phyloP scores from a whole-genome alignment of 2,329 filamentous ascomycete genomes.

The Pestalotiopsis sp. region DNA sequence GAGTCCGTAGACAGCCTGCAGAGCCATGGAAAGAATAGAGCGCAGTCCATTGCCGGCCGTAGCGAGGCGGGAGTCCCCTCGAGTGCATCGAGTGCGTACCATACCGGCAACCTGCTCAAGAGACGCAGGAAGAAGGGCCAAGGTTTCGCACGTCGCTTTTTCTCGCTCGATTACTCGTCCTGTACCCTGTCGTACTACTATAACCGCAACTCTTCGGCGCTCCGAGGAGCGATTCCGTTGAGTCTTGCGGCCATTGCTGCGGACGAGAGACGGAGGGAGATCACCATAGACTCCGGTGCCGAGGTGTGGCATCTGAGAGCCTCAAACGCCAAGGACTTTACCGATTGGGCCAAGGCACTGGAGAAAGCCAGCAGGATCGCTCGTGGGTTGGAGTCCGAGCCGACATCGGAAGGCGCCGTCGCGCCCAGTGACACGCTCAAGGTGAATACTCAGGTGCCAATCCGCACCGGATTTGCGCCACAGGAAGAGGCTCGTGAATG shows the following conservation, averaged over 20 bases:
- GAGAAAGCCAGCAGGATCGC: conserved; percentile 77
- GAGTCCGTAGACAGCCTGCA: conserved; percentile 65
- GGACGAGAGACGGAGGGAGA: conserved; percentile 85
- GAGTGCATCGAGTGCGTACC: conserved; percentile 57
- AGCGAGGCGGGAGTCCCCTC: conserved; percentile 45
- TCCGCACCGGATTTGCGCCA: conserved; percentile 34
- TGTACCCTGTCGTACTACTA: conserved; percentile 97
- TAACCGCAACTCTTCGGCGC: conserved; percentile 87
- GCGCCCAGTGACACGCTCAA: conserved; percentile 19
- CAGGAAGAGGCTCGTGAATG: conserved; percentile 78
- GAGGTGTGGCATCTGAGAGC: conserved; percentile 96
- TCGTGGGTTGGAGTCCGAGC: conserved; percentile 50
- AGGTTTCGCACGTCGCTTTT: conserved; percentile 90
- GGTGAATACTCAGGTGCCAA: conserved; percentile 29
- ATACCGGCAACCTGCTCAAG: conserved; percentile 86
- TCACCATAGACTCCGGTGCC: conserved; percentile 94
- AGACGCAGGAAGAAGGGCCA: conserved; percentile 91
- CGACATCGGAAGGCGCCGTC: conserved; percentile 22
- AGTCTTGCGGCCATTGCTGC: conserved; percentile 89
- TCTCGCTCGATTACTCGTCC: conserved; percentile 92
- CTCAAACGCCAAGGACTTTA: conserved; percentile 80
- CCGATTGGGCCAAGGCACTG: conserved; percentile 82
- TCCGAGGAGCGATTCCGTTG: conserved; percentile 89
- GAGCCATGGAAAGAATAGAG: conserved; percentile 49
- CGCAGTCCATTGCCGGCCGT: conserved; percentile 54